These are phyloP conservation scores for Cetradonia linearis DNA, from an alignment of 495 filamentous ascomycete species.

Conservation along the genomic window DNA sequence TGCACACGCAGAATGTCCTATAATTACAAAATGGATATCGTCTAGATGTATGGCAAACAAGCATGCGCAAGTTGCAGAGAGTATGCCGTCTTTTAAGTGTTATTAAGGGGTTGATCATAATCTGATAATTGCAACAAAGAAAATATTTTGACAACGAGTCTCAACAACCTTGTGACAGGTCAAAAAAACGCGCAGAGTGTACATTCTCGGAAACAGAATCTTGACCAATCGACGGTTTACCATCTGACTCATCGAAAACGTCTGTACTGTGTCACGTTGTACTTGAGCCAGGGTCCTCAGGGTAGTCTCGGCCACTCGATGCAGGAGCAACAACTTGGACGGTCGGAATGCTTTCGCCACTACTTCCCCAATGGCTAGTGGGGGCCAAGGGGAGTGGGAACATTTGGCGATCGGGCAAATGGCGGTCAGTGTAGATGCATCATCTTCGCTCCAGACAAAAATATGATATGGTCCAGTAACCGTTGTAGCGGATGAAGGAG, in stretches of 20 bases:
- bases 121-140: background rate
- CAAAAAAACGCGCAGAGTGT: background rate
- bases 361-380: background rate
- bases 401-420: background rate
- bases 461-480: background rate
- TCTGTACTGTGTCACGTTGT: background rate
- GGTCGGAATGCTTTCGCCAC: background rate
- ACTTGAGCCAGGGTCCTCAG: background rate
- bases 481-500: background rate
- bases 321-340: background rate
- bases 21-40: background rate
- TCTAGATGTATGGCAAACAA: background rate
- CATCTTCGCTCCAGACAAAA: background rate
- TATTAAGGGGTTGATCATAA: background rate
- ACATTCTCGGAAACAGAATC: background rate
- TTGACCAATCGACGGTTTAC: background rate
- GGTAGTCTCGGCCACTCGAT: background rate
- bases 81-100: background rate
- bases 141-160: background rate
- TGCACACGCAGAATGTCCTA: background rate
- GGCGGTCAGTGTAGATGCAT: background rate
- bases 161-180: background rate
- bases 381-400: background rate
- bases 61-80: background rate
- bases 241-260: background rate